Conservation (phyloP, 768 basidiomycete species). For the Mycena crocata region DNA sequence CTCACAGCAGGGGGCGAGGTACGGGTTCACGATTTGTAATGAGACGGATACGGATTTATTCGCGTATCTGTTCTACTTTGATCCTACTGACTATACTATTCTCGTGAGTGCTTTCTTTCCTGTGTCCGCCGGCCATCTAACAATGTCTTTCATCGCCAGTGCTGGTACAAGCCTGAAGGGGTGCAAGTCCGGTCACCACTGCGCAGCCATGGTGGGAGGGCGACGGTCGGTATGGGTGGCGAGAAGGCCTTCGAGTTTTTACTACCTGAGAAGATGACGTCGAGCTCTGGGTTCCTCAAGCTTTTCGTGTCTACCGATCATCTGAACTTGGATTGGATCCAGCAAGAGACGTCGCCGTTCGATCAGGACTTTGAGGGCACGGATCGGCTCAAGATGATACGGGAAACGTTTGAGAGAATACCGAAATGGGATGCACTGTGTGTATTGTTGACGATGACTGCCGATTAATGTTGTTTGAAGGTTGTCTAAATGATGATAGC, state of each 20-base stretch:
- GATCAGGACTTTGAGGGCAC: not conserved
- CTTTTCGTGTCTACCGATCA: not conserved
- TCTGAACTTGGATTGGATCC: not conserved
- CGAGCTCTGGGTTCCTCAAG: not conserved
- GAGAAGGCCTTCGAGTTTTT: not conserved
- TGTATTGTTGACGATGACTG: not conserved
- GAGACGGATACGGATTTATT: not conserved
- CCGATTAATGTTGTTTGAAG: too few species aligned
- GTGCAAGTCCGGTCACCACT: too few species aligned
- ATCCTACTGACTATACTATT: not conserved
- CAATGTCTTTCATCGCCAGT: too few species aligned
- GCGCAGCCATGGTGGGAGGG: not conserved
- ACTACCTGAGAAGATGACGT: not conserved
- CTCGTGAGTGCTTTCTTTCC: not conserved
- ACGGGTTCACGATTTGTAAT: constrained; percentile 18
- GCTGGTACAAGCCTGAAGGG: too few species aligned
- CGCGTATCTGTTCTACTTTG: constrained; percentile 15
- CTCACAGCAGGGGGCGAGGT: not conserved
- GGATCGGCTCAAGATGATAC: not conserved
- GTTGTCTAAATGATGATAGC: too few species aligned
- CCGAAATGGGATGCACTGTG: not conserved
- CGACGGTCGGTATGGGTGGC: not conserved
- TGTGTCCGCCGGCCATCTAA: too few species aligned
- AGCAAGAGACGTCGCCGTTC: not conserved
- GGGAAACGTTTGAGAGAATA: not conserved